Evolutionary conservation across 176 grass and related monocot species (phyloP).

Genomic region (Chloris gayana): DNA sequence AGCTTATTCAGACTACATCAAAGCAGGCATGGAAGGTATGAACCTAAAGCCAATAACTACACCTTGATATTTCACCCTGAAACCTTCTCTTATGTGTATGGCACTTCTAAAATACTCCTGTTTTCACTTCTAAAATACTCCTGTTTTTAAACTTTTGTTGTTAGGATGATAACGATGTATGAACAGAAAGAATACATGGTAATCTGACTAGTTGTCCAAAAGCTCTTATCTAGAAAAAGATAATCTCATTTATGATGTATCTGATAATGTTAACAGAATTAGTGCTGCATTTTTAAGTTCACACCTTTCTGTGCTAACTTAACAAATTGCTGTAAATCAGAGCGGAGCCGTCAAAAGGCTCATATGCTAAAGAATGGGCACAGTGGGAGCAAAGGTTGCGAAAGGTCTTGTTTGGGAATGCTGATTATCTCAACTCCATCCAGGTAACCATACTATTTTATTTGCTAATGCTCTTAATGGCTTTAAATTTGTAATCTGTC

Average conservation of each 20-base stretch:
- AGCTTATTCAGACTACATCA: conserved; percentile 87
- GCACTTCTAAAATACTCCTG: neutral
- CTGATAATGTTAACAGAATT: too few species aligned
- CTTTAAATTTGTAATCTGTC: neutral
- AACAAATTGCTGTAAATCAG: conserved; percentile 59
- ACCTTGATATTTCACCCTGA: neutral
- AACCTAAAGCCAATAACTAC: conserved; percentile 25
- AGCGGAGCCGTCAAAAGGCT: conserved; percentile 83
- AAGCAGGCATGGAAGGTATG: conserved; percentile 94
- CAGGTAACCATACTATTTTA: conserved; percentile 71
- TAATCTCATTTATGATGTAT: conserved; percentile 2
- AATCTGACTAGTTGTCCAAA: neutral
- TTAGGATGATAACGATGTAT: too few species aligned
- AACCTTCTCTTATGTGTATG: neutral
- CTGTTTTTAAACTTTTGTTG: too few species aligned
- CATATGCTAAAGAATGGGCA: conserved; percentile 89
- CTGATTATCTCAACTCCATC: conserved; percentile 78
- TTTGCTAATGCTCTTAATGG: too few species aligned
- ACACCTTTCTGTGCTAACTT: conserved; percentile 31
- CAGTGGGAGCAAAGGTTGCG: conserved; percentile 84
- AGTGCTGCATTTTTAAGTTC: conserved; percentile 7
- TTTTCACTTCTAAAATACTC: too few species aligned
- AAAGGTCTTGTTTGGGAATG: conserved; percentile 60
- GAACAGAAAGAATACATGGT: conserved; percentile 5
- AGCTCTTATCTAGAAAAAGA: neutral